Percentiles rank a stretch among this genome's conserved stretches.
phyloP scores from a whole-genome alignment of 371 early-diverging fungal genomes.

The Syncephalastrum monosporum region DNA sequence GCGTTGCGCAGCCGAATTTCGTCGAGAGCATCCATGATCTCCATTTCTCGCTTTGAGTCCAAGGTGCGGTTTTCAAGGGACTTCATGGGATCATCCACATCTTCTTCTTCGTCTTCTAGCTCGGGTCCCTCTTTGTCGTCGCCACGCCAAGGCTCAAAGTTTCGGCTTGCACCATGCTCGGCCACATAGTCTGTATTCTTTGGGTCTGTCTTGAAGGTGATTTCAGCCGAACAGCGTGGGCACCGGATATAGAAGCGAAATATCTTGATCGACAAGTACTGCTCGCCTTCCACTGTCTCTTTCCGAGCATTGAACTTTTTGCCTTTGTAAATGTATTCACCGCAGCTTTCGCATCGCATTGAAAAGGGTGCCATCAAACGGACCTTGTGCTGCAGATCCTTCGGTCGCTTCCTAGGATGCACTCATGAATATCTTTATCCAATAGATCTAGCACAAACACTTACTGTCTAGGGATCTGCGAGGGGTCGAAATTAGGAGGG shows the following conservation, averaged over 20 bases:
- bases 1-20: constrained; percentile 92
- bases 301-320: constrained; percentile 98
- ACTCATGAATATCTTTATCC: constrained; percentile 4
- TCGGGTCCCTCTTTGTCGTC: constrained; percentile 58
- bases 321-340: constrained; percentile 94
- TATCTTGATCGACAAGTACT: constrained; percentile 84
- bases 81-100: constrained; percentile 89
- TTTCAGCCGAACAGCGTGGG: constrained; percentile 91
- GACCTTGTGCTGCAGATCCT: constrained; percentile 87
- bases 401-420: constrained; percentile 75
- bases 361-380: constrained; percentile 98
- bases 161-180: constrained; percentile 92
- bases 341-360: constrained; percentile 95
- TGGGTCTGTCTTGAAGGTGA: constrained; percentile 98
- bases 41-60: constrained; percentile 95
- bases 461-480: constrained; percentile 50
- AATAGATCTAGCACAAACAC: constrained; percentile 3
- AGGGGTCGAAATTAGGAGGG: constrained; percentile 94
- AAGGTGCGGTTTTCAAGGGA: constrained; percentile 91
- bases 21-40: constrained; percentile 93
- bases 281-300: constrained; percentile 82
- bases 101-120: constrained; percentile 66
- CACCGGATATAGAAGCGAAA: constrained; percentile 97
- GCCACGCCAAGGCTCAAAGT: constrained; percentile 95
- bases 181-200: constrained; percentile 93